Evolutionary conservation across 768 basidiomycete species (phyloP).

Genomic region (Lactarius vividus): DNA sequence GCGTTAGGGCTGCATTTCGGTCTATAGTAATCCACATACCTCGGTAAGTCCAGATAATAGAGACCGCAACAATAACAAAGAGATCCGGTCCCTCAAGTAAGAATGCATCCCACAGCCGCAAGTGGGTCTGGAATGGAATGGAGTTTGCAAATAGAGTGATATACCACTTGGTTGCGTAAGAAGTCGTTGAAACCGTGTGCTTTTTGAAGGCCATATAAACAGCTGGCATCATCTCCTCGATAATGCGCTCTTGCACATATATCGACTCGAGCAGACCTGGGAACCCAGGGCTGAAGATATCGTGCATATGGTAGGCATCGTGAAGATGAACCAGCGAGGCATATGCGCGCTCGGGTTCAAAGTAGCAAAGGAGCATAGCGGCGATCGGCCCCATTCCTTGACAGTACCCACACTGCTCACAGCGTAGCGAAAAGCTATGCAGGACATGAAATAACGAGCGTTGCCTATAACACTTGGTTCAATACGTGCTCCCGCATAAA

Average conservation of each 20-base stretch:
- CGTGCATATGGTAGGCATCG: constrained; percentile 82
- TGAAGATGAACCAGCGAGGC: constrained; percentile 84
- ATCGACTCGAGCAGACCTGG: constrained; percentile 95
- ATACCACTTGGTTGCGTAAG: constrained; percentile 99
- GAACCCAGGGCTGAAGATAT: constrained; percentile 90
- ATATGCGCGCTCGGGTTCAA: constrained; percentile 86
- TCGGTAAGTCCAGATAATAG: constrained; percentile 88
- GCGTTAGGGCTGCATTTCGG: constrained; percentile 1
- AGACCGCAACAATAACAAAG: constrained; percentile 80
- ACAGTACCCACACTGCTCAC: constrained; percentile 87
- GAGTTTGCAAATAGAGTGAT: constrained; percentile 96
- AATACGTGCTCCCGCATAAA: neutral
- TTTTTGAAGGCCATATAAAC: constrained; percentile 84
- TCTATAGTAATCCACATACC: constrained; percentile 46
- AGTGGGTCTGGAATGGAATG: constrained; percentile 91
- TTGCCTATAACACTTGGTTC: constrained; percentile 53
- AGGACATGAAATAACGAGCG: constrained; percentile 93
- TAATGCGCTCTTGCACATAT: constrained; percentile 90
- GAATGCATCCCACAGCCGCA: constrained; percentile 94
- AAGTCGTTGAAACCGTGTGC: constrained; percentile 88
- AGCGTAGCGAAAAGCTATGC: constrained; percentile 86
- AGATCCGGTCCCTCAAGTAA: constrained; percentile 88
- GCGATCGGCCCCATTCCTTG: constrained; percentile 99
- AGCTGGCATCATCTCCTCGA: constrained; percentile 83
- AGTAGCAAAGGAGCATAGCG: constrained; percentile 90